Percentiles rank a stretch among this genome's conserved stretches.
Evolutionary conservation across 106 monocot species (phyloP).

Genomic region (Phalaenopsis aphrodite): DNA sequence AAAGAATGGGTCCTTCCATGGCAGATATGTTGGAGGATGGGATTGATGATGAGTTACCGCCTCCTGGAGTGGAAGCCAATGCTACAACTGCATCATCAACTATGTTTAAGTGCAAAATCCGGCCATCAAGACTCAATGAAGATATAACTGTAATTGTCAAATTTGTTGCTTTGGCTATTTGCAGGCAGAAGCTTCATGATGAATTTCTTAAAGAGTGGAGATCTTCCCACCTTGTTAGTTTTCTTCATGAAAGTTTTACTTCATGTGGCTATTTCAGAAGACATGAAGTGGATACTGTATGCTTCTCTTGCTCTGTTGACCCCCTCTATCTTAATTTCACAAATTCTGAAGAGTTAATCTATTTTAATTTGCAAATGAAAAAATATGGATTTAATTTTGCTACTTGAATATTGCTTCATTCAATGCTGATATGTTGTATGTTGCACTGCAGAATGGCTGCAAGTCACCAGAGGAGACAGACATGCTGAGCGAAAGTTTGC

Average conservation of each 20-base stretch:
- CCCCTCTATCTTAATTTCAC: too few species aligned
- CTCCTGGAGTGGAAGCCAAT: conserved; percentile 43
- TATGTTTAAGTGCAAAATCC: conserved; percentile 33
- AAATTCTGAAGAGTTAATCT: too few species aligned
- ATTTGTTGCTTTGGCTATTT: conserved; percentile 61
- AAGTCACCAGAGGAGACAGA: conserved; percentile 6
- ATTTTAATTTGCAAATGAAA: background rate
- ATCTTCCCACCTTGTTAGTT: conserved; percentile 20
- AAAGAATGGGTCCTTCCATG: conserved; percentile 29
- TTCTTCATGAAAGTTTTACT: conserved; percentile 20
- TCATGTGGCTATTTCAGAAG: conserved; percentile 14
- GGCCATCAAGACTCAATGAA: conserved; percentile 22
- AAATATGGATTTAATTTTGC: background rate
- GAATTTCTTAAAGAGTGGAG: conserved; percentile 52
- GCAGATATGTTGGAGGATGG: conserved; percentile 10
- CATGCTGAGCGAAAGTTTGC: conserved; percentile 14
- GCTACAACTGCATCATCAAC: conserved; percentile 4
- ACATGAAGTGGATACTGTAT: background rate
- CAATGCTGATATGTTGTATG: conserved; percentile 13
- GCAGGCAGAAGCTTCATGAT: conserved; percentile 64
- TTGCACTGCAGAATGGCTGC: conserved; percentile 8
- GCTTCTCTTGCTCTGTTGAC: background rate
- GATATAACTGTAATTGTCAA: conserved; percentile 22
- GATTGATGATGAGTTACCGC: conserved; percentile 39
- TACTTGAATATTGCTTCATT: background rate